Evolutionary conservation across 352 stramenopile genomes (phyloP), one percentile per base, ranked within the genome.

Genomic region (Phytopythium chamaehyphon): DNA sequence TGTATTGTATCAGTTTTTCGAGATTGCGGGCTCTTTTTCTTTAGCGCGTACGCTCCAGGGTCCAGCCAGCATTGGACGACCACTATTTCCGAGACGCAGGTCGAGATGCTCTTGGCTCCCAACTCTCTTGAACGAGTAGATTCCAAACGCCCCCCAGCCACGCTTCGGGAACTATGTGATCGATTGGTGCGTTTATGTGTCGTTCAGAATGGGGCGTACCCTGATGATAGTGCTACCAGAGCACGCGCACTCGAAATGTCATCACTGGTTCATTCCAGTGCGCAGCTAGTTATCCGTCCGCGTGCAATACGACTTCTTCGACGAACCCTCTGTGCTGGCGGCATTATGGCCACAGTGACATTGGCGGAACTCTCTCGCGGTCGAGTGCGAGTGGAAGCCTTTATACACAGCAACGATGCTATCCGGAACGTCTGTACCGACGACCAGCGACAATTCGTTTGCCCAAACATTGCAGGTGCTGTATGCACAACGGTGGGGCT

Each of bases 1-100:
- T 86, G 75, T 23, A 53, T 93, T 11, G 45, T 92, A n/a, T 83
- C 52, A 10, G 61, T 93, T 19, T 88, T 71, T 26, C 83, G 89
- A 40, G 81, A 93, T 54, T 90, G 76, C 43, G 59, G 73, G 45
- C 71, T 73, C 31, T 59, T 90, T 22, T 93, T 73, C 43, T 78
- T 87, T 31, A 85, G 55, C 21, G 78, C 64, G 5, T 93, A 93
- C 59, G 76, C 86, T 7, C 81, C 83, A 0, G 53, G 50, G 1
- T 71, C 65, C 6, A 73, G 70, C 38, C 72, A 64, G 22, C 51
- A 68, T 7, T 90, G 81, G 80, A 65, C 83, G 26, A 68, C 66
- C 3, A 57, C 66, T 6, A 67, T 93, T 16, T 57, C 59, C 0
- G 78, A 93, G 40, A 46, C 73, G 7, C 57, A 88, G 6, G 69